phyloP scores from a whole-genome alignment of 441 rosid genomes.

The Syzygium malaccense region DNA sequence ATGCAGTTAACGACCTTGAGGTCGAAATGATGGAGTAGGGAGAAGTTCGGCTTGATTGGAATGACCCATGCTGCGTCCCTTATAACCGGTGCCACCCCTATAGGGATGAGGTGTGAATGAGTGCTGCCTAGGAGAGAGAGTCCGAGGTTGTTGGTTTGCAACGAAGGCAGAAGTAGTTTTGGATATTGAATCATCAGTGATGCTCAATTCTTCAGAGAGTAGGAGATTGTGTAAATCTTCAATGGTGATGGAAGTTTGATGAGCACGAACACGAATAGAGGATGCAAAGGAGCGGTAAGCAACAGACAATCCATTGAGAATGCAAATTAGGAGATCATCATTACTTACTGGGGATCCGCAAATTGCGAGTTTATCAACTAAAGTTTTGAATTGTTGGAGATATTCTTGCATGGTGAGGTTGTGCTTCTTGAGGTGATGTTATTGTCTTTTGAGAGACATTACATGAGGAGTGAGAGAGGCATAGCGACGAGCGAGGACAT shows the following conservation, averaged over 20 bases:
- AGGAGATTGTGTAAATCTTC: not conserved
- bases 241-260: not conserved
- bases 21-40: not conserved
- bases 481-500: not conserved
- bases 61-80: accelerated
- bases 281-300: not conserved
- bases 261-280: not conserved
- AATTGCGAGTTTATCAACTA: not conserved
- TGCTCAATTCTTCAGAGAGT: not conserved
- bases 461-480: not conserved
- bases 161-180: not conserved
- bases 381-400: not conserved
- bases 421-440: not conserved
- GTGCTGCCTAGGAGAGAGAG: not conserved
- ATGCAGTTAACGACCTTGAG: not conserved
- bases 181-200: not conserved
- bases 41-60: not conserved
- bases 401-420: not conserved
- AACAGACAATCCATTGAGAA: not conserved
- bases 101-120: not conserved
- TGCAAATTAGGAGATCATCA: not conserved
- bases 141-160: not conserved
- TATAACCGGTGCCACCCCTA: not conserved
- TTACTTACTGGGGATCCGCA: not conserved
- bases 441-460: not conserved